phyloP scores from a whole-genome alignment of 768 basidiomycete genomes.

The Mycena alexandri region DNA sequence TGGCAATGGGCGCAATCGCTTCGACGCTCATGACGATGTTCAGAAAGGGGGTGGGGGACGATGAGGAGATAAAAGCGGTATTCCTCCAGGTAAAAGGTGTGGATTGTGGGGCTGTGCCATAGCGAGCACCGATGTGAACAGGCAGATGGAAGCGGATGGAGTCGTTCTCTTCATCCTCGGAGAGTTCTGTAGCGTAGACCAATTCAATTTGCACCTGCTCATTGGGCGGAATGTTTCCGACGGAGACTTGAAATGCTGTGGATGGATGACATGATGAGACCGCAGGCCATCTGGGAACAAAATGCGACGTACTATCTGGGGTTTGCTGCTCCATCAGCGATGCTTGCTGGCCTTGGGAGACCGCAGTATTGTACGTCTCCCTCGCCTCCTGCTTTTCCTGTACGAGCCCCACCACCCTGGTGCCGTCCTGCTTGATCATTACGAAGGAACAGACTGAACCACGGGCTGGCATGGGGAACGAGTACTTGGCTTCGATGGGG shows the following conservation, averaged over 20 bases:
- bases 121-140: conserved; percentile 34
- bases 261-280: not conserved
- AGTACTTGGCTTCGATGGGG: conserved; percentile 32
- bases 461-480: conserved; percentile 34
- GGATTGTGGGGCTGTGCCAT: conserved; percentile 9
- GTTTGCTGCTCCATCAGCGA: conserved; percentile 34
- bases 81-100: not conserved
- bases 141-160: conserved; percentile 32
- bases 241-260: conserved; percentile 34
- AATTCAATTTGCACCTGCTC: conserved; percentile 33
- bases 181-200: conserved; percentile 32
- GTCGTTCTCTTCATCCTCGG: conserved; percentile 32
- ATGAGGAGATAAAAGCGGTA: not conserved
- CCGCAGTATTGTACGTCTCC: conserved; percentile 29
- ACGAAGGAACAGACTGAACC: conserved; percentile 22
- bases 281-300: not conserved
- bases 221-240: conserved; percentile 30
- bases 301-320: conserved; percentile 27
- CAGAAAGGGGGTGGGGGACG: conserved; percentile 15
- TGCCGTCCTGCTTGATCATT: conserved; percentile 35
- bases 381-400: conserved; percentile 35
- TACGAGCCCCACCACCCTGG: conserved; percentile 30
- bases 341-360: conserved; percentile 29
- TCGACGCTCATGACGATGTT: conserved; percentile 30
- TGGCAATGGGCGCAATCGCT: conserved; percentile 28